Evolutionary conservation across 208 protist genomes (phyloP).

Genomic region (Crithidia acanthocephali): DNA sequence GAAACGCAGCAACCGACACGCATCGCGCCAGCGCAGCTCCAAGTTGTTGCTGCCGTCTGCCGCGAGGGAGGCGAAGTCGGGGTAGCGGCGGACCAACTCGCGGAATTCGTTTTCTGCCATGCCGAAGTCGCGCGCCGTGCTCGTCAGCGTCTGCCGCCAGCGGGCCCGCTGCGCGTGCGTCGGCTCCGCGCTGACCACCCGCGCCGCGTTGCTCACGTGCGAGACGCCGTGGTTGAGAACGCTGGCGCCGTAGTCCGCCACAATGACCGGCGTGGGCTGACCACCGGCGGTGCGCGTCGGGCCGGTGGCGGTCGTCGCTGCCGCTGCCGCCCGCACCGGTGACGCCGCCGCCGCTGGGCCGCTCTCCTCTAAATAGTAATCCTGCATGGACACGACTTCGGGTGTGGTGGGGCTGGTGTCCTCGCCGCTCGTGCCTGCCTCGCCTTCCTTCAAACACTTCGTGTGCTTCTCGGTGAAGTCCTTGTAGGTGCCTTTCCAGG

Average conservation of each 20-base stretch:
- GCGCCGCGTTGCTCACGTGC: slow-evolving; percentile 9
- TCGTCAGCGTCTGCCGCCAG: slow-evolving; percentile 34
- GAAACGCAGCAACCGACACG: slow-evolving; percentile 60
- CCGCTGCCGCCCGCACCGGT: not conserved
- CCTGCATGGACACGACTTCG: slow-evolving; percentile 34
- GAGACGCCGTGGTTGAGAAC: not conserved
- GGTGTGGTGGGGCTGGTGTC: not conserved
- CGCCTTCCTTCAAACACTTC: slow-evolving; percentile 32
- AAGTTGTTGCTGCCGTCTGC: slow-evolving; percentile 9
- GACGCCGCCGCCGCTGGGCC: not conserved
- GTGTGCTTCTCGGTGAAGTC: slow-evolving; percentile 54
- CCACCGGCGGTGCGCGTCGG: not conserved
- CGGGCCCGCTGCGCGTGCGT: slow-evolving; percentile 16
- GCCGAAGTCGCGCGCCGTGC: slow-evolving; percentile 38
- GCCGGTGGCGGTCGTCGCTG: not conserved
- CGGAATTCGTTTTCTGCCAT: slow-evolving; percentile 47
- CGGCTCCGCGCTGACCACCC: not conserved
- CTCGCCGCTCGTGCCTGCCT: slow-evolving; percentile 2
- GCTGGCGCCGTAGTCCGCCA: not conserved
- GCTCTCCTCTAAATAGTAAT: slow-evolving; percentile 49
- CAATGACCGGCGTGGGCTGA: not conserved
- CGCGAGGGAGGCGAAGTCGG: slow-evolving; percentile 42
- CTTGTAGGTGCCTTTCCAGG: slow-evolving; percentile 60
- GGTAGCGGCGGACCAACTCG: slow-evolving; percentile 41
- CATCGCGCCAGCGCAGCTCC: slow-evolving; percentile 52